Evolutionary conservation across 768 basidiomycete species (phyloP).

Genomic region (Leucogyrophana mollusca): DNA sequence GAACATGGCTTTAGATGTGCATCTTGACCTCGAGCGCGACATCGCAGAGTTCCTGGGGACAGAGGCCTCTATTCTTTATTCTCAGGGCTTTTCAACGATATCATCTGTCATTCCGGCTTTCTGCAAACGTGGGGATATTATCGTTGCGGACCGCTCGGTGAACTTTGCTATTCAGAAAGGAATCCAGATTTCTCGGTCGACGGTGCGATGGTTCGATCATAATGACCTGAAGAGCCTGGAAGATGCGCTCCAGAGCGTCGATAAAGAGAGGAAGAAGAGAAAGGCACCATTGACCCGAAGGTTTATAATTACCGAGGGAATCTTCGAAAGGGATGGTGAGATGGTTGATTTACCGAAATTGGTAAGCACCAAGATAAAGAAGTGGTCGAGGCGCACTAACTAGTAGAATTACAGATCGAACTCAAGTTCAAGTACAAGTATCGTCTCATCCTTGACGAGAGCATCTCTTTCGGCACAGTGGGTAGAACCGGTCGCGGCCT

Average conservation of each 20-base stretch:
- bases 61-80: slow-evolving; percentile 88
- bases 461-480: slow-evolving; percentile 88
- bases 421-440: slow-evolving; percentile 96
- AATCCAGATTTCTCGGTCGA: slow-evolving; percentile 88
- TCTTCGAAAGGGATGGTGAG: slow-evolving; percentile 92
- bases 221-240: slow-evolving; percentile 92
- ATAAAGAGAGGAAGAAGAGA: slow-evolving; percentile 87
- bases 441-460: slow-evolving; percentile 91
- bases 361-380: slow-evolving; percentile 43
- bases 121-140: slow-evolving; percentile 95
- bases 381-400: not conserved
- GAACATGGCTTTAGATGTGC: slow-evolving; percentile 64
- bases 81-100: slow-evolving; percentile 90
- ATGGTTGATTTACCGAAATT: slow-evolving; percentile 92
- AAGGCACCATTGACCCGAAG: slow-evolving; percentile 78
- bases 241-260: slow-evolving; percentile 77
- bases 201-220: slow-evolving; percentile 94
- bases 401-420: slow-evolving; percentile 65
- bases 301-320: slow-evolving; percentile 96
- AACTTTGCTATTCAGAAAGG: slow-evolving; percentile 97
- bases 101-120: slow-evolving; percentile 96
- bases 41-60: slow-evolving; percentile 90
- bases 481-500: slow-evolving; percentile 93
- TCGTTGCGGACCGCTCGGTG: slow-evolving; percentile 96
- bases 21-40: slow-evolving; percentile 84